Evolutionary conservation across 352 stramenopile genomes (phyloP), one percentile per base, ranked within the genome.

Genomic region (Phytophthora multivora): DNA sequence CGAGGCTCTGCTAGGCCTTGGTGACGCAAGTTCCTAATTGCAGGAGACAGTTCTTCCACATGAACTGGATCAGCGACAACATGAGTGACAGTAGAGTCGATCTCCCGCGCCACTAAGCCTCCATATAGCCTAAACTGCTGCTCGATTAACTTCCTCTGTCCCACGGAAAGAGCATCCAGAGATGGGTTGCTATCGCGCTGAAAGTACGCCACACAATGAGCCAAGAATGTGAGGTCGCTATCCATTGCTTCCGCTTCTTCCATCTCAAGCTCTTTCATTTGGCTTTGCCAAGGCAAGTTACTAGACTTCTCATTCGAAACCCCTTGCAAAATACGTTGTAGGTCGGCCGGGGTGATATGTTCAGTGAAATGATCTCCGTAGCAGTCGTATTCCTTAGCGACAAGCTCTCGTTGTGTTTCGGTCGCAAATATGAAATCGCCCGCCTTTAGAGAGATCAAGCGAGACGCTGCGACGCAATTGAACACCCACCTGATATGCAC

Each of bases 331-430:
- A 92, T 73, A 23, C 69, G 41, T 4, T 63, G 65, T 11, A 95
- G 56, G 15, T 95, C 78, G 1, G 77, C 68, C 3, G 71, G 59
- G 25, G 39, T 74, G 13, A 85, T 54, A 31, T 77, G 57, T 8
- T 91, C 79, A 8, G 83, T 93, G 48, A 80, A 93, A 59, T 92
- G 79, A 45, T 95, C 87, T 18, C 84, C 84, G 31, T 78, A 93
- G 8, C 48, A 46, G 43, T 93, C 84, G 57, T 89, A 93, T 51
- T 90, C 77, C 31, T 90, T 87, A 4, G 79, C 79, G 0, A 95
- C 62, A 26, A 78, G 28, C 23, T 63, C 57, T 50, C 73, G 70
- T 30, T 79, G 91, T n/a, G 43, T 38, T 8, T 78, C 75, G 4
- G 79, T 93, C n/a, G 85, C 70, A 33, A 89, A 93, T 16, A 95